phyloP scores from a whole-genome alignment of 345 rosid species.

The Cardamine chenopodiifolia region DNA sequence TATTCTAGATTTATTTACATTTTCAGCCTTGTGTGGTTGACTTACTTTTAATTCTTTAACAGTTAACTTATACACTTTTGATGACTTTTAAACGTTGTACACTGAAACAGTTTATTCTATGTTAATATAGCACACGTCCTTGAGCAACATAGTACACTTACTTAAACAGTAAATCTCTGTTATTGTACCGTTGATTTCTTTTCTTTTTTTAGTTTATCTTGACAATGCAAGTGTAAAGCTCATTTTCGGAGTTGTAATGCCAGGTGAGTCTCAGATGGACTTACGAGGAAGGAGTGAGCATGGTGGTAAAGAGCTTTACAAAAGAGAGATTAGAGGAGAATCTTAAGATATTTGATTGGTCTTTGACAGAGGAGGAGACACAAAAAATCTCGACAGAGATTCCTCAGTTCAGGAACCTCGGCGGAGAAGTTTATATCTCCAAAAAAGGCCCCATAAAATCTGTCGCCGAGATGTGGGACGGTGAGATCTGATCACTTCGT shows the following conservation, averaged over 20 bases:
- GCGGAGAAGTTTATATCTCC: slow-evolving; percentile 31
- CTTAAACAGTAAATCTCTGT: too few species aligned
- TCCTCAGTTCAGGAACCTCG: slow-evolving; percentile 49
- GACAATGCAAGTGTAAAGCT: neutral
- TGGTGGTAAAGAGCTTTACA: slow-evolving; percentile 63
- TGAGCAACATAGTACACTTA: too few species aligned
- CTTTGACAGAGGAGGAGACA: slow-evolving; percentile 50
- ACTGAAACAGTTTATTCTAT: neutral
- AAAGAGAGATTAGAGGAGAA: slow-evolving; percentile 61
- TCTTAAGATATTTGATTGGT: slow-evolving; percentile 62
- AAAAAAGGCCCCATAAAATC: slow-evolving; percentile 40
- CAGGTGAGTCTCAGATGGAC: slow-evolving; percentile 74
- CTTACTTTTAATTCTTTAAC: neutral
- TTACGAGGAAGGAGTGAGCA: slow-evolving; percentile 52
- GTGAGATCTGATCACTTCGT: slow-evolving; percentile 34
- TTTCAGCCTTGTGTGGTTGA: neutral
- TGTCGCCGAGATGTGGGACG: slow-evolving; percentile 43
- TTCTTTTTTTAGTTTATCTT: neutral
- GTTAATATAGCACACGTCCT: neutral
- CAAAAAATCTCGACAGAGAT: slow-evolving; percentile 46
- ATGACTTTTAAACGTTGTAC: neutral
- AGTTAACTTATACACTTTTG: too few species aligned
- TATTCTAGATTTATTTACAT: neutral
- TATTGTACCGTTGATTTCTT: neutral
- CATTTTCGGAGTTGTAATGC: neutral